Base-by-base conservation (phyloP, 352 stramenopile species). In the Elongisporangium undulatum region DNA sequence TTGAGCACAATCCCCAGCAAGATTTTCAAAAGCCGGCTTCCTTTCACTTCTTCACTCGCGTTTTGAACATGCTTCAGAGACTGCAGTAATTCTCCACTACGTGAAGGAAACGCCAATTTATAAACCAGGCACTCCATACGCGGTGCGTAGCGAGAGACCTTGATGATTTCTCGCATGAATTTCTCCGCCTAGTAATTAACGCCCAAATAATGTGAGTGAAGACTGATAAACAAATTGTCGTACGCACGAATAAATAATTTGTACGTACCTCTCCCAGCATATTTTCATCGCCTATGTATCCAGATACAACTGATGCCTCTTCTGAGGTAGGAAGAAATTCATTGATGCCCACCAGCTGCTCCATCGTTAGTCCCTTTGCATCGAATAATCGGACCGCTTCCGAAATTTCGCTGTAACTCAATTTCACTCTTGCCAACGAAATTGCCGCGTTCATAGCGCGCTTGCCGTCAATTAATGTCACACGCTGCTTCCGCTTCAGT, bases 361-460 rank as follows among this genome's bases (percentile, higher is more conserved):
- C 71, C 21, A 85, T 58, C 2, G 79, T 85, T 29, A 95, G 61
- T 0, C 84, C 73, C 23, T 60, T 82, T 9, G 79, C 61, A 49
- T 95, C 69, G 56, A 97, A 92, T 10, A 75, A 78, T 21, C 63
- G 55, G 26, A 97, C 79, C 4, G 80, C 84, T 17, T 87, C 66
- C 62, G 88, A 74, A 39, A 98, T 90, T 51, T 94, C 87, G 0
- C 75, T 69, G 71, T 98, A 97, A 20, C 89, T 90, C 48, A 98
- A 74, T 69, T 98, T 98, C 26, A 99, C 79, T 56, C 96, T 72
- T 6, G 94, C 92, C 4, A 99, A 74, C 26, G 97, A 97, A 60
- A 99, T 99, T 1, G 92, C 96, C 29, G 92, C 95, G 71, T 99
- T 99, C 94, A 99, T 99, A 12, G 91, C 96, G 34, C 95, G 88